These are phyloP conservation scores for Mortierella sp. DNA, from an alignment of 371 early-diverging fungal genomes.

Conservation along the genomic window DNA sequence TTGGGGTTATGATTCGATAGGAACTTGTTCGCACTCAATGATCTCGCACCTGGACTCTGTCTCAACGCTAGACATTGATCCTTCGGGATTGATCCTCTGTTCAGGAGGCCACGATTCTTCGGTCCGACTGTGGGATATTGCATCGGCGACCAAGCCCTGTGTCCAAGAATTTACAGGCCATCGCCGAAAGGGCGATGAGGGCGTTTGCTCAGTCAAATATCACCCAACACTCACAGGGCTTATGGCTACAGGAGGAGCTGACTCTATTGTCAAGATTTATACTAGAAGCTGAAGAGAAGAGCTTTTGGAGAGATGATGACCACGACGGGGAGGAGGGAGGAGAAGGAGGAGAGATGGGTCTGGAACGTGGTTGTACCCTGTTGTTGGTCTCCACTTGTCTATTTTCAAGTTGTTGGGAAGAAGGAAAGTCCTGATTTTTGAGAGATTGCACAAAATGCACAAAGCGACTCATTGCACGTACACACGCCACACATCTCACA, in stretches of 20 bases:
- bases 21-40: conserved; percentile 71
- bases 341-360: too few relatives aligned
- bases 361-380: too few relatives aligned
- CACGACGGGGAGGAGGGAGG: too few relatives aligned
- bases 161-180: conserved; percentile 85
- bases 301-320: too few relatives aligned
- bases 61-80: conserved; percentile 75
- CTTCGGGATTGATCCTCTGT: conserved; percentile 73
- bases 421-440: too few relatives aligned
- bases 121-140: conserved; percentile 84
- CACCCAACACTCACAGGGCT: conserved; percentile 68
- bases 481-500: too few relatives aligned
- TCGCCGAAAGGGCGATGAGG: conserved; percentile 81
- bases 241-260: conserved; percentile 84
- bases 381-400: too few relatives aligned
- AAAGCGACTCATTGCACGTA: too few relatives aligned
- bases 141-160: conserved; percentile 64
- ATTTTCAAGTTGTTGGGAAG: too few relatives aligned
- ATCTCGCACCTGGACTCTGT: conserved; percentile 78
- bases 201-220: conserved; percentile 75
- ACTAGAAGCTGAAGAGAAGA: conserved; percentile 12
- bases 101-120: conserved; percentile 89
- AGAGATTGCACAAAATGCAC: too few relatives aligned
- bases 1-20: too few relatives aligned
- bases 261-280: conserved; percentile 74